Evolutionary conservation across 2,329 filamentous ascomycete genomes (phyloP).

Genomic region (Torrubiellomyces zombiae): DNA sequence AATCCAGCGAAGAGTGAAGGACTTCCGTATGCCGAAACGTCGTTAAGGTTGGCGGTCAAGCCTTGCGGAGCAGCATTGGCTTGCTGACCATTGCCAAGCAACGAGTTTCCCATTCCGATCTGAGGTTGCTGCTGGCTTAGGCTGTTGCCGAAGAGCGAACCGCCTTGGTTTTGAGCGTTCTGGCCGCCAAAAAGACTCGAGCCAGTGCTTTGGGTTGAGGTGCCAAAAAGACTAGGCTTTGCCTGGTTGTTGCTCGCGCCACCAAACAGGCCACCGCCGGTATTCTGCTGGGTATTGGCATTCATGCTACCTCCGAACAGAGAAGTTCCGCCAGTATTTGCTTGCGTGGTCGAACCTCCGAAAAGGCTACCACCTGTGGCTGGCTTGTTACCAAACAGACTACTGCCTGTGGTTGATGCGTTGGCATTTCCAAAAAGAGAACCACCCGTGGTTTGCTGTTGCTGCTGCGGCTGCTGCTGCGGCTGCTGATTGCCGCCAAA

Average conservation of each 20-base stretch:
- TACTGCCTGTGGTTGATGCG: slow-evolving; percentile 13
- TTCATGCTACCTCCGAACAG: slow-evolving; percentile 28
- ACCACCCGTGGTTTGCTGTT: slow-evolving; percentile 22
- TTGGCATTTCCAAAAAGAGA: slow-evolving; percentile 14
- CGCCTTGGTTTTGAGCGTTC: slow-evolving; percentile 26
- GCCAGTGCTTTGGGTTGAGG: slow-evolving; percentile 24
- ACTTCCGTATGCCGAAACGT: slow-evolving; percentile 79
- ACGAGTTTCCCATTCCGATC: slow-evolving; percentile 28
- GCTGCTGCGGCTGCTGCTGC: slow-evolving; percentile 30
- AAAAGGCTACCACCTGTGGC: slow-evolving; percentile 22
- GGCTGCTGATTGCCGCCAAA: slow-evolving; percentile 28
- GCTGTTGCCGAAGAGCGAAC: slow-evolving; percentile 27
- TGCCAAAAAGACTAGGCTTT: slow-evolving; percentile 35
- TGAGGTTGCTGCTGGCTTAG: slow-evolving; percentile 33
- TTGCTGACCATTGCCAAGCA: slow-evolving; percentile 40
- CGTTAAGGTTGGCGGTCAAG: slow-evolving; percentile 64
- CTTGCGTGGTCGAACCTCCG: slow-evolving; percentile 17
- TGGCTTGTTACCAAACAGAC: slow-evolving; percentile 24
- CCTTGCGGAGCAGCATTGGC: slow-evolving; percentile 38
- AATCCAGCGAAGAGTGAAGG: slow-evolving; percentile 71
- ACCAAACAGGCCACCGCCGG: slow-evolving; percentile 34
- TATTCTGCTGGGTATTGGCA: slow-evolving; percentile 18
- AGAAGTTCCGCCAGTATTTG: slow-evolving; percentile 20
- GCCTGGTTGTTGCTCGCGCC: slow-evolving; percentile 19
- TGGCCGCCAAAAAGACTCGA: slow-evolving; percentile 37